Percentiles rank a stretch among this genome's conserved stretches.
Evolutionary conservation across 306 rosid species (phyloP).

Genomic region (Pterocarpus macrocarpus): DNA sequence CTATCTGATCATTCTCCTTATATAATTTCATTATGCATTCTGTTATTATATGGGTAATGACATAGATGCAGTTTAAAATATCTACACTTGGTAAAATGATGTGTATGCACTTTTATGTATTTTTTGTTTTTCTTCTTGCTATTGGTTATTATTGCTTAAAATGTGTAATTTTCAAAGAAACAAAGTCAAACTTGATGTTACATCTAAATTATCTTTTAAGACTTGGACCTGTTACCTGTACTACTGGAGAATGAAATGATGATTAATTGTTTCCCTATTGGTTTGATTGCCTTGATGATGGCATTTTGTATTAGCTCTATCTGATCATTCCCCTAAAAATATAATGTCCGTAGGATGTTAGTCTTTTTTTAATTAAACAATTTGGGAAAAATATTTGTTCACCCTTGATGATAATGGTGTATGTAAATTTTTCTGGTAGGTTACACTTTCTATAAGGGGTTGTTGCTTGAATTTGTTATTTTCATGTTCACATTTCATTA

Average conservation of each 20-base stretch:
- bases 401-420: neutral
- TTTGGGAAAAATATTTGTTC: neutral
- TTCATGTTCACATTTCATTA: neutral
- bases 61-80: neutral
- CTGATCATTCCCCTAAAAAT: slow-evolving; percentile 54
- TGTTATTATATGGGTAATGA: neutral
- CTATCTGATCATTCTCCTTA: slow-evolving; percentile 55
- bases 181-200: neutral
- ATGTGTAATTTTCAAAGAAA: no score
- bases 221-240: neutral
- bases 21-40: neutral
- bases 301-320: slow-evolving; percentile 63
- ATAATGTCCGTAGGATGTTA: neutral
- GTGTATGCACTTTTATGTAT: no score
- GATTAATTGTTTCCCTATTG: slow-evolving; percentile 61
- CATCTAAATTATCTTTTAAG: neutral
- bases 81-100: neutral
- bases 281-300: slow-evolving; percentile 66
- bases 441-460: neutral
- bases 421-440: neutral
- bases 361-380: no score
- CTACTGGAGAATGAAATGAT: slow-evolving; percentile 55
- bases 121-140: neutral
- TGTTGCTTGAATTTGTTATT: neutral
- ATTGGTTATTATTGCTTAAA: no score